These are phyloP conservation scores for Pleurostoma richardsiae DNA, from an alignment of 2,329 filamentous ascomycete genomes.

Conservation along the genomic window DNA sequence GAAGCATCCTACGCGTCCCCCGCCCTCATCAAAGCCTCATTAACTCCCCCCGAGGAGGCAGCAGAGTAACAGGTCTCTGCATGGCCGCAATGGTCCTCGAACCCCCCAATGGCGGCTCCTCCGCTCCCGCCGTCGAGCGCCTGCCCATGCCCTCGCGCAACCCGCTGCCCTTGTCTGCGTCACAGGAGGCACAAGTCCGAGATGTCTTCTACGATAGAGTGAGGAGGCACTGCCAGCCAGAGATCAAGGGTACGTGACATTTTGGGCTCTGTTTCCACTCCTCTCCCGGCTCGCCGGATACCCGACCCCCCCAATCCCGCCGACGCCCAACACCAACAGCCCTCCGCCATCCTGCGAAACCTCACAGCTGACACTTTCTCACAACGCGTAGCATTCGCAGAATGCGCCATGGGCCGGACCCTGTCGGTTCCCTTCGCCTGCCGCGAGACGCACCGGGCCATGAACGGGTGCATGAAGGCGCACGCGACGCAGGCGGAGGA, in stretches of 20 bases:
- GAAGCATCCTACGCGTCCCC: not conserved
- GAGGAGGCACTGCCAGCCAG: slow-evolving; percentile 65
- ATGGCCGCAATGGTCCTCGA: slow-evolving; percentile 36
- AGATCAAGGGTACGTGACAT: slow-evolving; percentile 63
- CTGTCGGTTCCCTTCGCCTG: slow-evolving; percentile 86
- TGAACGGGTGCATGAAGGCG: slow-evolving; percentile 91
- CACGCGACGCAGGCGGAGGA: slow-evolving; percentile 82
- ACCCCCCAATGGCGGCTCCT: slow-evolving; percentile 22
- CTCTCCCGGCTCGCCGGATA: too few species aligned
- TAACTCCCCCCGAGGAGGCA: not conserved
- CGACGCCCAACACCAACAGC: not conserved
- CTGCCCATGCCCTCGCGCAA: slow-evolving; percentile 59
- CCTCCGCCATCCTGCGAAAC: not conserved
- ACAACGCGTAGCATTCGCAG: slow-evolving; percentile 70
- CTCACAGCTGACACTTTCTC: not conserved
- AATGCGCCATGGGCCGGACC: slow-evolving; percentile 81
- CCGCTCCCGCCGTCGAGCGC: slow-evolving; percentile 7
- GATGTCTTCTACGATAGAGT: slow-evolving; percentile 79
- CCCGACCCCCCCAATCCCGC: not conserved
- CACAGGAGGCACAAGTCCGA: slow-evolving; percentile 76
- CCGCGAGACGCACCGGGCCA: slow-evolving; percentile 69
- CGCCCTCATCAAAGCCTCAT: not conserved
- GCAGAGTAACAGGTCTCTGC: not conserved
- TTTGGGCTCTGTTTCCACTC: too few species aligned
- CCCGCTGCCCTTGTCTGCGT: slow-evolving; percentile 75